Conservation (phyloP, 2,329 filamentous ascomycete species). For the Botrytis galanthina region DNA sequence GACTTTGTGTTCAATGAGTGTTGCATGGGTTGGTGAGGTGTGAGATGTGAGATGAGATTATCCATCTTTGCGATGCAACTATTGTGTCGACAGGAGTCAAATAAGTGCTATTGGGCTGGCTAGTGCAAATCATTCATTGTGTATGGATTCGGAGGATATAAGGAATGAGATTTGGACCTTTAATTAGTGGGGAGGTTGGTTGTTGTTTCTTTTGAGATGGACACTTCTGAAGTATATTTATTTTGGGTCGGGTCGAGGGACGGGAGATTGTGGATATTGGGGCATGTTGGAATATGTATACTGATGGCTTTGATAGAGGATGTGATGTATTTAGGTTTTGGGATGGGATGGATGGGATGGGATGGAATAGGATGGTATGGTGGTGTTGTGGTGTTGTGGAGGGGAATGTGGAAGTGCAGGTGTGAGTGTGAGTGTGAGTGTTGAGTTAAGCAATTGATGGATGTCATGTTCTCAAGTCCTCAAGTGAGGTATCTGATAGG, state of each 20-base stretch:
- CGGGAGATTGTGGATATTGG: background rate
- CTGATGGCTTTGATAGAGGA: background rate
- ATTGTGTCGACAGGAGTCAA: background rate
- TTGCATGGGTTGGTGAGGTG: background rate
- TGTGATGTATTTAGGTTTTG: background rate
- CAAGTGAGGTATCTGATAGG: background rate
- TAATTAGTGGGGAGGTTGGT: background rate
- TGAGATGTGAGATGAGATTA: background rate
- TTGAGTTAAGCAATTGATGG: background rate
- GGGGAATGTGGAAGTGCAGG: background rate
- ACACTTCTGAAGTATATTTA: background rate
- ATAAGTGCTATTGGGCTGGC: background rate
- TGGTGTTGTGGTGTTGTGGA: background rate
- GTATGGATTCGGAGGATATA: background rate
- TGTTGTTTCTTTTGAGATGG: background rate
- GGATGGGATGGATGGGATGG: background rate
- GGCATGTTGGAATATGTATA: background rate
- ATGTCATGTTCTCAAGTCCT: background rate
- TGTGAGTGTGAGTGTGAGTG: background rate
- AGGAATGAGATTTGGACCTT: background rate
- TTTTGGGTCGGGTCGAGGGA: background rate
- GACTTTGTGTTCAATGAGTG: background rate
- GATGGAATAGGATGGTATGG: background rate
- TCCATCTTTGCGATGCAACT: background rate
- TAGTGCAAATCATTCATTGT: background rate